Evolutionary conservation across 1,284 basidiomycete species (phyloP), one percentile per base, ranked within the genome.

Genomic region (Rhodotorula sp.): DNA sequence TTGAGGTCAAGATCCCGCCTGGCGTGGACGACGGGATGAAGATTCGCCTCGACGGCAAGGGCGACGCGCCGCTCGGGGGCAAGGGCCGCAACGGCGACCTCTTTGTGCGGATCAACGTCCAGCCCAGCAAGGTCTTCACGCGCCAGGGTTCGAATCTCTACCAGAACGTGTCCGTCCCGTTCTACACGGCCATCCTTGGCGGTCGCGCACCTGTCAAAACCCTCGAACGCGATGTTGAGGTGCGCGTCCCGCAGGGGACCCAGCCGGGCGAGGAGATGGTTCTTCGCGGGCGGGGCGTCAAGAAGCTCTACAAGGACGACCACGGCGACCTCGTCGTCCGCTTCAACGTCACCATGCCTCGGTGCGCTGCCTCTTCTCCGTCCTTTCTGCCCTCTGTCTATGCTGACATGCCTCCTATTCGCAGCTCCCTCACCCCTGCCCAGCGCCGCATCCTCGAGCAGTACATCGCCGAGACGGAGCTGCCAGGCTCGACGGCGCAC

Each of bases 211-310:
- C 94, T 53, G 91, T 99, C 61, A 95, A 95, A 36, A 99, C 97
- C 36, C 85, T 99, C 39, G 95, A 99, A 77, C 93, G 95, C 55
- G 92, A 97, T 66, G 94, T 98, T 17, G 94, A 98, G 73, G 92
- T 99, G 61, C 90, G 92, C 72, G 88, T 99, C 61, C 93, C 95
- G 59, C 86, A 87, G 48, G 96, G 97, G 58, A 98, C 97, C 5
- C 96, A 99, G 82, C 92, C 91, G 78, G 95, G 94, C 29, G 94
- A 99, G 83, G 94, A 98, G 82, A 96, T 97, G 87, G 90, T 97
- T 25, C 83, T 99, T 78, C 92, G 91, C 83, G 90, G 90, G 46
- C 89, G 92, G 70, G 97, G 97, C 53, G 89, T 98, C 57, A 85
- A 89, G 67, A 86, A 87, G 60, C 85, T 79, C 56, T 76, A 78